Conservation (phyloP, 331 rosid species). For the Cydonia oblonga region DNA sequence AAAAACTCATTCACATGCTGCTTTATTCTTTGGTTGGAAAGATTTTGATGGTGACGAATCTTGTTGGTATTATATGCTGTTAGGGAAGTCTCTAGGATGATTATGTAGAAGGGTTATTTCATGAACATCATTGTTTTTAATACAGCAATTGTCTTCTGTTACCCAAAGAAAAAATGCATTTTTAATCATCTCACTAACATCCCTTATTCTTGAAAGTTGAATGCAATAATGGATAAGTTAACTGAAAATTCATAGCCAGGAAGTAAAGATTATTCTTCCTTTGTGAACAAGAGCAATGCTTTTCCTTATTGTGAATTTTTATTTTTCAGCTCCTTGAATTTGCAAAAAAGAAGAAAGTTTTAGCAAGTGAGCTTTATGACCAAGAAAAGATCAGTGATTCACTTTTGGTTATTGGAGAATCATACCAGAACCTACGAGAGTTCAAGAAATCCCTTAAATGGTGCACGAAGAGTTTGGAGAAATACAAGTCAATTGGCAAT, state of each 20-base stretch:
- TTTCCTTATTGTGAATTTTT: conserved; percentile 22
- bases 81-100: not conserved
- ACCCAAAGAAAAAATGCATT: not conserved
- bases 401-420: conserved; percentile 58
- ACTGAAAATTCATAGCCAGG: not conserved
- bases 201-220: not conserved
- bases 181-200: not conserved
- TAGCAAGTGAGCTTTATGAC: conserved; percentile 64
- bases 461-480: conserved; percentile 73
- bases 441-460: conserved; percentile 67
- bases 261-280: not conserved
- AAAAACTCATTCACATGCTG: not conserved
- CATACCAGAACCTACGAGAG: conserved; percentile 68
- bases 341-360: conserved; percentile 69
- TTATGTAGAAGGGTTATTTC: not conserved
- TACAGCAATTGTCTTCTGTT: not conserved
- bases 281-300: not conserved
- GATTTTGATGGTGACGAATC: not conserved
- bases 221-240: not conserved
- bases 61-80: not conserved
- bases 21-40: not conserved
- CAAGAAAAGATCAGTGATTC: conserved; percentile 67
- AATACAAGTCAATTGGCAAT: conserved; percentile 54
- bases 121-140: not conserved
- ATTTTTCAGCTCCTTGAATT: conserved; percentile 51